Evolutionary conservation across 2,329 filamentous ascomycete genomes (phyloP).

Genomic region (Apiospora sp.): DNA sequence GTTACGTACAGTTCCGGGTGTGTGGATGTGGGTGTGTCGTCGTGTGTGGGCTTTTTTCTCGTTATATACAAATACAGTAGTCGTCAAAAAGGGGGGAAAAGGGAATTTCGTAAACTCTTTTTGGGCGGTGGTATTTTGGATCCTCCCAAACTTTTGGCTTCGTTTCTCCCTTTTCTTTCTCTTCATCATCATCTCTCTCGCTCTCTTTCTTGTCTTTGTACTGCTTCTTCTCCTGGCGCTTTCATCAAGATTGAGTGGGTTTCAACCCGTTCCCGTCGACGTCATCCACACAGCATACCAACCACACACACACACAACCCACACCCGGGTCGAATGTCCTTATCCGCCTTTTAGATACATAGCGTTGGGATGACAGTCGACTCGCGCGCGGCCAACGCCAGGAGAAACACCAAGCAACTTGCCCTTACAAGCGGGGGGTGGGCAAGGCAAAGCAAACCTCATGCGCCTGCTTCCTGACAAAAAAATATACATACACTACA

Average conservation of each 20-base stretch:
- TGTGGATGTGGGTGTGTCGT: background rate
- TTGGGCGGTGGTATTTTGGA: background rate
- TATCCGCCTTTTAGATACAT: background rate
- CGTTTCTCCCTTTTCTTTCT: background rate
- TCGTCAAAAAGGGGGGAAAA: background rate
- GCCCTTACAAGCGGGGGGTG: background rate
- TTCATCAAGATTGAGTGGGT: background rate
- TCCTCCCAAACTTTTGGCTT: background rate
- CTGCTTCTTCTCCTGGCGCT: slow-evolving; percentile 9
- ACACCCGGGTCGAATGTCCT: background rate
- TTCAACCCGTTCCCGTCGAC: background rate
- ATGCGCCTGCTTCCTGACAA: slow-evolving; percentile 8
- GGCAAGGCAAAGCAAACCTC: slow-evolving; percentile 6
- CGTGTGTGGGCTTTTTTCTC: background rate
- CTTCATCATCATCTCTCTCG: background rate
- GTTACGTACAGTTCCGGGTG: slow-evolving; percentile 5
- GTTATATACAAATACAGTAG: slow-evolving; percentile 14
- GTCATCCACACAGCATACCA: background rate
- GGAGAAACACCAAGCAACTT: slow-evolving; percentile 2
- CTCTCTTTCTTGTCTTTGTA: background rate
- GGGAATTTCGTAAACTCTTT: slow-evolving; percentile 15
- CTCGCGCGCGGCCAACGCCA: background rate
- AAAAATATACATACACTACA: slow-evolving; percentile 23
- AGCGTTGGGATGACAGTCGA: background rate
- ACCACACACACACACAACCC: background rate